phyloP scores from a whole-genome alignment of 257 asterid species.

The Nicotiana tomentosiformis region DNA sequence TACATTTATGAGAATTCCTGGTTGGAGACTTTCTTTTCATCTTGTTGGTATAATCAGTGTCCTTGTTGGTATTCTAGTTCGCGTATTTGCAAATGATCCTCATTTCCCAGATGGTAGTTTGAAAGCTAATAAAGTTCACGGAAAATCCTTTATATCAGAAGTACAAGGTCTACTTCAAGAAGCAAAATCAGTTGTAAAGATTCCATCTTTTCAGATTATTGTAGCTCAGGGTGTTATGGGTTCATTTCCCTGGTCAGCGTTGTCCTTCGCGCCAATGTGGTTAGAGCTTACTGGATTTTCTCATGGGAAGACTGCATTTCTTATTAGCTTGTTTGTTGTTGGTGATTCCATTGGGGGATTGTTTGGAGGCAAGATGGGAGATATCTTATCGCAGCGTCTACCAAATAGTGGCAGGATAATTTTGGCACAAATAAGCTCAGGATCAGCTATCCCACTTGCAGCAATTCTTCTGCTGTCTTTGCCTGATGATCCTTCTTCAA shows the following conservation, averaged over 20 bases:
- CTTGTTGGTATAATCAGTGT: slow-evolving; percentile 68
- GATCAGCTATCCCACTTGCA: slow-evolving; percentile 64
- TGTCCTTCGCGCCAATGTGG: slow-evolving; percentile 94
- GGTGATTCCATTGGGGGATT: slow-evolving; percentile 69
- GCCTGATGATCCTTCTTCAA: slow-evolving; percentile 45
- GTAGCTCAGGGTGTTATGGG: slow-evolving; percentile 83
- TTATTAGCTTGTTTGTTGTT: slow-evolving; percentile 42
- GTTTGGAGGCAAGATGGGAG: slow-evolving; percentile 81
- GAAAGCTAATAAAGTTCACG: slow-evolving; percentile 11
- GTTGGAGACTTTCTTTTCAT: slow-evolving; percentile 80
- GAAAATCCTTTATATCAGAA: slow-evolving; percentile 36
- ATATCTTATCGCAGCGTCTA: slow-evolving; percentile 44
- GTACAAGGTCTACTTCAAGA: slow-evolving; percentile 43
- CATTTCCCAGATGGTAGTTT: slow-evolving; percentile 38
- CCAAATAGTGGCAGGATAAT: slow-evolving; percentile 77
- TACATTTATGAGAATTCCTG: slow-evolving; percentile 58
- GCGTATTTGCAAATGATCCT: slow-evolving; percentile 65
- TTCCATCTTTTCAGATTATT: slow-evolving; percentile 69
- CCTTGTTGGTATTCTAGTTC: slow-evolving; percentile 55
- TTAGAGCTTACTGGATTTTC: slow-evolving; percentile 73
- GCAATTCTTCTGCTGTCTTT: slow-evolving; percentile 54
- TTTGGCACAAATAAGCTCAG: slow-evolving; percentile 73
- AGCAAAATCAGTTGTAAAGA: slow-evolving; percentile 54
- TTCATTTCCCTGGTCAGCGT: slow-evolving; percentile 85
- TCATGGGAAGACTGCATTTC: slow-evolving; percentile 52